These are phyloP conservation scores for Galerina sulciceps DNA, from an alignment of 768 basidiomycete genomes.

Conservation along the genomic window DNA sequence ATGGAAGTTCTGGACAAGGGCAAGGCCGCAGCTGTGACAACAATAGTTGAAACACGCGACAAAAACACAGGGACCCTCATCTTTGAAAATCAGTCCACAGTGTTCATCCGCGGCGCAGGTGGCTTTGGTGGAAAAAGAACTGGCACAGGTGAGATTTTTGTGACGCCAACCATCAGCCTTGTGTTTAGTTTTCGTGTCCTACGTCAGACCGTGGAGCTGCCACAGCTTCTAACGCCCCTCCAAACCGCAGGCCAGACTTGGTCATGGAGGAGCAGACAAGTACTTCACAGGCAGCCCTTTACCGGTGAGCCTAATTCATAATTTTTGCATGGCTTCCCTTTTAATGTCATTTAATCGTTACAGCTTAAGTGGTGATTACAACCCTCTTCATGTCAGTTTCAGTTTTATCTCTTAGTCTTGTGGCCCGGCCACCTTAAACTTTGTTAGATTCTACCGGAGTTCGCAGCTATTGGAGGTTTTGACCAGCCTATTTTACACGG, in stretches of 20 bases:
- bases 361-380: conserved; percentile 89
- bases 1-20: conserved; percentile 89
- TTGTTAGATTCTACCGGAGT: conserved; percentile 83
- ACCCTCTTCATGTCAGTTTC: conserved; percentile 81
- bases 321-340: not conserved
- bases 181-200: not conserved
- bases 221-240: conserved; percentile 78
- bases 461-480: conserved; percentile 95
- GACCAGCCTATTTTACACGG: conserved; percentile 89
- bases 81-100: conserved; percentile 91
- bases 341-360: not conserved
- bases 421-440: not conserved
- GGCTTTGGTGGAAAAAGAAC: conserved; percentile 92
- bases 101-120: conserved; percentile 93
- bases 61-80: conserved; percentile 76
- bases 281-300: conserved; percentile 84
- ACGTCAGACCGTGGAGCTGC: conserved; percentile 85
- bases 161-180: not conserved
- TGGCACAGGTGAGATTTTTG: conserved; percentile 62
- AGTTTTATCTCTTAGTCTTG: not conserved
- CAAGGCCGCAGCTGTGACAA: conserved; percentile 91
- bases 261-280: conserved; percentile 89
- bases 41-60: conserved; percentile 79
- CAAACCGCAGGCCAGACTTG: conserved; percentile 83
- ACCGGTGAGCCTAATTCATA: conserved; percentile 60